These are phyloP conservation scores for Serendipita sp. DNA, from an alignment of 768 basidiomycete genomes.

Conservation along the genomic window DNA sequence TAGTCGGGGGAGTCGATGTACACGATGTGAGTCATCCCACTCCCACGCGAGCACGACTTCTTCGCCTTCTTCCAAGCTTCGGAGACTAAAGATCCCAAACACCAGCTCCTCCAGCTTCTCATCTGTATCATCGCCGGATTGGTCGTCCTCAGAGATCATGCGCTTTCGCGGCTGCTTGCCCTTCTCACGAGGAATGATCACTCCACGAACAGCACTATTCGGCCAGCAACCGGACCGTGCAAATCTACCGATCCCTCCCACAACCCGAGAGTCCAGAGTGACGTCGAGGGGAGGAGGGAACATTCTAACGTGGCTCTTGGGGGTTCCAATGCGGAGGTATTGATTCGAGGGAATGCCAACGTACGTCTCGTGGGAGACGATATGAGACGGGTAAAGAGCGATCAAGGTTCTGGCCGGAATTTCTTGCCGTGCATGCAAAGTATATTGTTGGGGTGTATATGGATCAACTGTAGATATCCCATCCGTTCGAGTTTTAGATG, in stretches of 20 bases:
- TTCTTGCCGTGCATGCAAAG: constrained; percentile 44
- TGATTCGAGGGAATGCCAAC: constrained; percentile 19
- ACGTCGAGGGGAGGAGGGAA: constrained; percentile 62
- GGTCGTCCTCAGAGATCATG: constrained; percentile 9
- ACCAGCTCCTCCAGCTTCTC: constrained; percentile 25
- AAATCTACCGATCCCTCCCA: constrained; percentile 47
- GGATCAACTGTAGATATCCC: constrained; percentile 12
- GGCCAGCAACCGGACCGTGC: constrained; percentile 49
- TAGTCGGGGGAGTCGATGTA: constrained; percentile 60
- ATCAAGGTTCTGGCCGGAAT: constrained; percentile 42
- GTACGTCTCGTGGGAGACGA: constrained; percentile 53
- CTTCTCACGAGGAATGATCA: constrained; percentile 23
- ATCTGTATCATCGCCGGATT: constrained; percentile 13
- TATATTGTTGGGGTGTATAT: constrained; percentile 25
- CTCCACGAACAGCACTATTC: constrained; percentile 45
- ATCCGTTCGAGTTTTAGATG: neutral
- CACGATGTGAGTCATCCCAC: constrained; percentile 85
- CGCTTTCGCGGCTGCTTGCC: constrained; percentile 10
- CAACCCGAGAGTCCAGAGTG: constrained; percentile 62
- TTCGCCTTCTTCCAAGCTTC: constrained; percentile 59
- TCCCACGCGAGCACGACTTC: constrained; percentile 90
- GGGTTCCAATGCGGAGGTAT: constrained; percentile 36
- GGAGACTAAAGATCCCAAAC: constrained; percentile 68
- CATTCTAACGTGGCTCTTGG: constrained; percentile 69
- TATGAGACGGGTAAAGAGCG: constrained; percentile 43